Evolutionary conservation across 306 rosid species (phyloP).

Genomic region (Fragaria vesca): DNA sequence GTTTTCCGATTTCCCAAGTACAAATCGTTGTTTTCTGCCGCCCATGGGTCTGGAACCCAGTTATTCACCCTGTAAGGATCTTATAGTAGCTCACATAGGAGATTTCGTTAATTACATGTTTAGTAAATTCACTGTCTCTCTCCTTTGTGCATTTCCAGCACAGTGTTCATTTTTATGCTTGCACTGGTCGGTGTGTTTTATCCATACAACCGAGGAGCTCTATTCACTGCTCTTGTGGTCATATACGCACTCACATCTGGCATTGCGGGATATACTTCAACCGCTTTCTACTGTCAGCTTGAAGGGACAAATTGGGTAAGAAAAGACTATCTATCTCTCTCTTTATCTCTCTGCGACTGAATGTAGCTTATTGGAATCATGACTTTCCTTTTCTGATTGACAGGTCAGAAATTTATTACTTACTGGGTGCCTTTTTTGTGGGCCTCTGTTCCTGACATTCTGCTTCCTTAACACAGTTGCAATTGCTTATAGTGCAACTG

Average conservation of each 20-base stretch:
- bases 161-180: conserved; percentile 86
- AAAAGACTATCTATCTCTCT: background rate
- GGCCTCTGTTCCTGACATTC: conserved; percentile 88
- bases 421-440: conserved; percentile 96
- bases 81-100: conserved; percentile 9
- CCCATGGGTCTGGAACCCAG: conserved; percentile 97
- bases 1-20: conserved; percentile 86
- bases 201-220: conserved; percentile 95
- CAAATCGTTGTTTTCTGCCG: conserved; percentile 87
- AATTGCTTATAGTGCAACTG: conserved; percentile 88
- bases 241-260: conserved; percentile 96
- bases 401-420: conserved; percentile 92
- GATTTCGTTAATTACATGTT: background rate
- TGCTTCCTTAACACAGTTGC: conserved; percentile 98
- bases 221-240: conserved; percentile 92
- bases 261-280: conserved; percentile 88
- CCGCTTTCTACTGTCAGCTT: conserved; percentile 90
- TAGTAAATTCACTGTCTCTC: conserved; percentile 20
- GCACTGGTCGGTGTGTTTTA: conserved; percentile 94
- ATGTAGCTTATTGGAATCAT: conserved; percentile 4
- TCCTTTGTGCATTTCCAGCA: conserved; percentile 51
- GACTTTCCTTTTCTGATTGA: conserved; percentile 33
- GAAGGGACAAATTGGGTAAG: conserved; percentile 92
- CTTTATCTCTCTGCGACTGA: conserved; percentile 14
- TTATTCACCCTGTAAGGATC: conserved; percentile 82